Evolutionary conservation across 2,329 filamentous ascomycete species (phyloP).

Genomic region (Torrubiella hemipterigena): DNA sequence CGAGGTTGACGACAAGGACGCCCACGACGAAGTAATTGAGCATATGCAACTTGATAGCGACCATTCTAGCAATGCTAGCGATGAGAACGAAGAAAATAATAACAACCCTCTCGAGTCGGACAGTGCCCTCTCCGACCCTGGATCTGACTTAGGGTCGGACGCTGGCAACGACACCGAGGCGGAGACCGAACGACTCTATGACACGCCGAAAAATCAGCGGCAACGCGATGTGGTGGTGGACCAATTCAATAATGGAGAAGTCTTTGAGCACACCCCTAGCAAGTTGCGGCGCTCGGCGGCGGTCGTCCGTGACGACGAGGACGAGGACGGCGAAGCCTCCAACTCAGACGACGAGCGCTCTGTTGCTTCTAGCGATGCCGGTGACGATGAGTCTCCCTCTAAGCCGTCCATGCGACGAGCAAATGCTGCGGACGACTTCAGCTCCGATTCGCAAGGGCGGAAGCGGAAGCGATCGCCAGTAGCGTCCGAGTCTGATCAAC

Average conservation of each 20-base stretch:
- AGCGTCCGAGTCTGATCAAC: constrained; percentile 32
- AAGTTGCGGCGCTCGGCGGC: constrained; percentile 50
- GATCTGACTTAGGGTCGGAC: constrained; percentile 24
- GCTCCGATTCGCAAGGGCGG: constrained; percentile 23
- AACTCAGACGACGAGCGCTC: constrained; percentile 28
- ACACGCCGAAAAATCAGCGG: constrained; percentile 63
- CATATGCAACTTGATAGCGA: constrained; percentile 36
- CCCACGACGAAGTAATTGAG: constrained; percentile 56
- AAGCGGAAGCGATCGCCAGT: constrained; percentile 41
- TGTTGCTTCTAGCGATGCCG: constrained; percentile 23
- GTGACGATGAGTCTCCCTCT: constrained; percentile 21
- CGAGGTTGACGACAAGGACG: constrained; percentile 74
- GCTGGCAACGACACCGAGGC: constrained; percentile 63
- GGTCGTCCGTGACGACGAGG: constrained; percentile 22
- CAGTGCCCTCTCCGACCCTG: constrained; percentile 44
- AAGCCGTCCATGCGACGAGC: constrained; percentile 18
- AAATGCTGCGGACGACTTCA: constrained; percentile 12
- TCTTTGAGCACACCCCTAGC: constrained; percentile 60
- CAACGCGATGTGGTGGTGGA: constrained; percentile 49
- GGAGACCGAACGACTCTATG: constrained; percentile 85
- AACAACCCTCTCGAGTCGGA: constrained; percentile 30
- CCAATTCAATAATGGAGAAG: constrained; percentile 38
- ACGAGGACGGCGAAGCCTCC: constrained; percentile 26
- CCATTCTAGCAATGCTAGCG: constrained; percentile 14
- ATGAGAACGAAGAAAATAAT: constrained; percentile 12